These are phyloP conservation scores for Polygonum maritimum DNA, from an alignment of 148 eudicot genomes.

Conservation along the genomic window DNA sequence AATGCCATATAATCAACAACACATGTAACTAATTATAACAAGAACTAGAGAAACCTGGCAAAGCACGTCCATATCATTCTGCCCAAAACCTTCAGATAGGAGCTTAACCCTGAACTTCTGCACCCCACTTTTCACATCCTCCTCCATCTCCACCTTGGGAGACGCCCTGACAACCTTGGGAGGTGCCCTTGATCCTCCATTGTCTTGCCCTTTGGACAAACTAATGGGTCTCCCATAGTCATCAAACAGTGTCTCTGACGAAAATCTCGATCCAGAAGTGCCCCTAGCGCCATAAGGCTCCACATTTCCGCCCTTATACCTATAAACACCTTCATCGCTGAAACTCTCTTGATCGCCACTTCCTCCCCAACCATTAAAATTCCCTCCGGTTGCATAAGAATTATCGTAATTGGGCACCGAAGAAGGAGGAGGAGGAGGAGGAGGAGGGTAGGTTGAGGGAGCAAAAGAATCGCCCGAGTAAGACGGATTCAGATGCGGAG, in stretches of 20 bases:
- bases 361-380: background rate
- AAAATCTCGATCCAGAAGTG: constrained; percentile 20
- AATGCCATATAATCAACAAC: background rate
- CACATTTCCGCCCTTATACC: constrained; percentile 44
- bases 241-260: constrained; percentile 45
- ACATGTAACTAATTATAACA: background rate
- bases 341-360: constrained; percentile 13
- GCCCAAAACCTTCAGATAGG: constrained; percentile 56
- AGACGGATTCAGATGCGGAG: constrained; percentile 9
- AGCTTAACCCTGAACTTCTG: constrained; percentile 77
- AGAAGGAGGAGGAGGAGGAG: constrained; percentile 1
- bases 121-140: constrained; percentile 39
- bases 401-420: constrained; percentile 15
- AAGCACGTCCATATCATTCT: constrained; percentile 72
- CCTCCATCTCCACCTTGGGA: constrained; percentile 39
- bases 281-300: constrained; percentile 67
- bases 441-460: constrained; percentile 11
- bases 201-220: constrained; percentile 13
- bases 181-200: background rate
- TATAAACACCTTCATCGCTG: constrained; percentile 41
- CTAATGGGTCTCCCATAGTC: constrained; percentile 76
- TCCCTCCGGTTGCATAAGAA: constrained; percentile 9
- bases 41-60: constrained; percentile 53
- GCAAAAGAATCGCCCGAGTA: constrained; percentile 6
- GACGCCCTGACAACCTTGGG: constrained; percentile 45